These are phyloP conservation scores for Emydomyces testavorans DNA, from an alignment of 2,329 filamentous ascomycete species.

Conservation along the genomic window DNA sequence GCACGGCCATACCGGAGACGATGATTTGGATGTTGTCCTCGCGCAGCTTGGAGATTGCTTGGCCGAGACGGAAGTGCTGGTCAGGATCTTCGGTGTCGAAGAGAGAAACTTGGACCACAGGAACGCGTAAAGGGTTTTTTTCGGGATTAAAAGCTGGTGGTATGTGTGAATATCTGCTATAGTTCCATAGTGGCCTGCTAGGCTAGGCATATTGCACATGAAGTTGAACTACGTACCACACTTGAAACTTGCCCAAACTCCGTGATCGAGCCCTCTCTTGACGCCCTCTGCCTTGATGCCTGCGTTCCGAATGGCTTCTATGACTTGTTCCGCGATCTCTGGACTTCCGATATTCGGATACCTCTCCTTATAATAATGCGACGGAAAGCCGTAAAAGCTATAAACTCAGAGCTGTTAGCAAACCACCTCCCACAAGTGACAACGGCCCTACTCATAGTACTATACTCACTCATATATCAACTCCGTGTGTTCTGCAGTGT, in stretches of 20 bases:
- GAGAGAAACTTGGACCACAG: slow-evolving; percentile 61
- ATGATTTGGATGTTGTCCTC: slow-evolving; percentile 58
- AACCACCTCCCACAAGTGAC: not conserved
- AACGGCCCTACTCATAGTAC: not conserved
- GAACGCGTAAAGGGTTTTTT: slow-evolving; percentile 51
- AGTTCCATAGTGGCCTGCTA: not conserved
- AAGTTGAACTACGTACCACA: slow-evolving; percentile 35
- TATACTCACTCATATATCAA: slow-evolving; percentile 54
- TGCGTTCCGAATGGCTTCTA: slow-evolving; percentile 43
- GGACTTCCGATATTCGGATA: slow-evolving; percentile 54
- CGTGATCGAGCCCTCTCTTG: slow-evolving; percentile 59
- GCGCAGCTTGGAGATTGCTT: slow-evolving; percentile 53
- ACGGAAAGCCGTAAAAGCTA: slow-evolving; percentile 60
- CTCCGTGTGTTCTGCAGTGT: slow-evolving; percentile 51
- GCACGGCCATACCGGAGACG: slow-evolving; percentile 63
- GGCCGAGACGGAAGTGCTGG: slow-evolving; percentile 56
- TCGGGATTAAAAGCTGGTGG: slow-evolving; percentile 48
- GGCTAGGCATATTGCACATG: too few relatives aligned
- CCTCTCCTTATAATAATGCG: slow-evolving; percentile 55
- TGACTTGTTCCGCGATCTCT: slow-evolving; percentile 48
- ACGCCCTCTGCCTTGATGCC: slow-evolving; percentile 51
- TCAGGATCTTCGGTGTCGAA: slow-evolving; percentile 53
- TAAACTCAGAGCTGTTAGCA: not conserved
- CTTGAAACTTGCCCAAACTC: slow-evolving; percentile 60
- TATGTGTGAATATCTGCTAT: not conserved